A percentile compares a stretch with the other conserved stretches of the same genome.
Conservation (phyloP, 164 flowering plant species). For the Santalum album region DNA sequence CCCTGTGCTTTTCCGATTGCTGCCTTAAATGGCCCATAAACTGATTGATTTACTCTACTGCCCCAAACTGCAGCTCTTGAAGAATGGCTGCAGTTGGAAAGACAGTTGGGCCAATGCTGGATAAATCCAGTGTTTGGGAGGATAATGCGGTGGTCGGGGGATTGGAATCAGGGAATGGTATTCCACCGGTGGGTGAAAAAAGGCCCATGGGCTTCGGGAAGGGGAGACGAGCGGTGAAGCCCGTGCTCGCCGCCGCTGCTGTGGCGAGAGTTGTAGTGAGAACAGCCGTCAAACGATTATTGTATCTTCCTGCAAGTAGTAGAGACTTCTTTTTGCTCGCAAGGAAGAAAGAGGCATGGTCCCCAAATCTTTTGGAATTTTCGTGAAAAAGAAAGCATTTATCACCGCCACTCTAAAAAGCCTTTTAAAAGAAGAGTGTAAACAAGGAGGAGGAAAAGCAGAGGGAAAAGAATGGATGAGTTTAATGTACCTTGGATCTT, state of each 20-base stretch:
- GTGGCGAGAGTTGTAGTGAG: constrained; percentile 10
- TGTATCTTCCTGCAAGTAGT: too few relatives aligned
- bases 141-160: constrained; percentile 15
- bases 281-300: too few relatives aligned
- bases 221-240: constrained; percentile 14
- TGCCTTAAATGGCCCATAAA: constrained; percentile 6
- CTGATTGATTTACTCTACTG: constrained; percentile 15
- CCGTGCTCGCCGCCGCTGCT: constrained; percentile 10
- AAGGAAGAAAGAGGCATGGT: too few relatives aligned
- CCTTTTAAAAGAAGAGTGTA: too few relatives aligned
- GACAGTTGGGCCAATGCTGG: constrained; percentile 7
- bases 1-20: constrained; percentile 46
- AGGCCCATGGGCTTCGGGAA: constrained; percentile 24
- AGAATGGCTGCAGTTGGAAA: constrained; percentile 28
- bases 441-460: too few relatives aligned
- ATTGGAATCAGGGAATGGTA: constrained; percentile 18
- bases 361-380: too few relatives aligned
- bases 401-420: too few relatives aligned
- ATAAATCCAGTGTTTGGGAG: constrained; percentile 18
- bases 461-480: neutral
- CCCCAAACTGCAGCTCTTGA: constrained; percentile 29
- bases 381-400: too few relatives aligned
- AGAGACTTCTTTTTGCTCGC: too few relatives aligned
- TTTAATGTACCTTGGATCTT: constrained; percentile 48
- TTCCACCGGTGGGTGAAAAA: constrained; percentile 21